A percentile compares a stretch with the other conserved stretches of the same genome.
Conservation (phyloP, 2,329 filamentous ascomycete genomes). For the Fusarium austroafricanum region DNA sequence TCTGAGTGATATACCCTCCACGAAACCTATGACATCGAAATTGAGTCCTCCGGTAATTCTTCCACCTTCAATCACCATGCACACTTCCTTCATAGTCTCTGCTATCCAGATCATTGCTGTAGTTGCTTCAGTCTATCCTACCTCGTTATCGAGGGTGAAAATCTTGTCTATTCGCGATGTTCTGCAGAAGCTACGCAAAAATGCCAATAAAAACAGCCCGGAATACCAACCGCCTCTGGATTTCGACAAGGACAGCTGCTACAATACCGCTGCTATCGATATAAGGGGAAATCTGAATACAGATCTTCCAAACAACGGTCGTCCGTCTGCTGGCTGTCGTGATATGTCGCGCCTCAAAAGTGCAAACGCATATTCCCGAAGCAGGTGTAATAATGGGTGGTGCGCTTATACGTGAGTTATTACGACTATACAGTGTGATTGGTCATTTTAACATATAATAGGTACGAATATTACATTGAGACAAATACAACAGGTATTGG, state of each 20-base stretch:
- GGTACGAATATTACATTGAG: too few relatives aligned
- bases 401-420: not conserved
- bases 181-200: not conserved
- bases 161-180: too few relatives aligned
- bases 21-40: too few relatives aligned
- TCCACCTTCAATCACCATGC: too few relatives aligned
- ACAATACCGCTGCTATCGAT: not conserved
- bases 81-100: too few relatives aligned
- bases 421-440: fast-evolving
- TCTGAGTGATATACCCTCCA: too few relatives aligned
- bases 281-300: fast-evolving
- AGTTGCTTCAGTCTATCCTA: too few relatives aligned
- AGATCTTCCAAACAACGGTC: not conserved
- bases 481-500: not conserved
- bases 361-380: slow-evolving; percentile 6
- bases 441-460: not conserved
- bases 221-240: not conserved
- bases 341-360: fast-evolving
- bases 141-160: too few relatives aligned
- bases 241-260: not conserved
- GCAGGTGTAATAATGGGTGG: slow-evolving; percentile 6
- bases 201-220: not conserved
- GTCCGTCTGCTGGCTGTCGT: not conserved
- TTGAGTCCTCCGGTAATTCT: too few relatives aligned
- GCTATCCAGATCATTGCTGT: too few relatives aligned